These are phyloP conservation scores for Cladosporium sp. DNA, from an alignment of 2,329 filamentous ascomycete genomes.

Conservation along the genomic window DNA sequence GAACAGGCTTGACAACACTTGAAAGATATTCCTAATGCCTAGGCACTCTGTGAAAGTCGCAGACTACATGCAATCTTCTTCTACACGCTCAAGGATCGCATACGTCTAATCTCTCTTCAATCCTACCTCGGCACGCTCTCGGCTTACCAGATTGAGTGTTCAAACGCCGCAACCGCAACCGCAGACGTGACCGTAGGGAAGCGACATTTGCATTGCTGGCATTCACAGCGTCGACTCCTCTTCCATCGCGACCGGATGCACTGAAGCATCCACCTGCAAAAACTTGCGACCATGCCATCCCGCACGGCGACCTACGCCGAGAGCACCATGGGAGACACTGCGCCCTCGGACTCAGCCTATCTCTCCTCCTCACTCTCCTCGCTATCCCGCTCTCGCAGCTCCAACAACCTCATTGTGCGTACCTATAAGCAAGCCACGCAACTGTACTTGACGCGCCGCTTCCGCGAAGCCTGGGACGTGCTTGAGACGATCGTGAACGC, in stretches of 20 bases:
- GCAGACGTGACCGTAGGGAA: background rate
- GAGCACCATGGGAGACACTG: background rate
- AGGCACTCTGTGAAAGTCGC: too few species aligned
- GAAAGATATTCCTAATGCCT: too few species aligned
- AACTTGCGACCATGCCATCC: background rate
- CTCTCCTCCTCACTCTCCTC: conserved; percentile 67
- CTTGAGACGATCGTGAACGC: conserved; percentile 71
- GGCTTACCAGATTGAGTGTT: conserved; percentile 5
- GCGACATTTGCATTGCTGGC: background rate
- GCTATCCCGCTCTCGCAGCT: conserved; percentile 62
- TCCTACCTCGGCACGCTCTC: conserved; percentile 1
- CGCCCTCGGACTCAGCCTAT: conserved; percentile 25
- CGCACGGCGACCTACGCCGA: background rate
- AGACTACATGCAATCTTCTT: too few species aligned
- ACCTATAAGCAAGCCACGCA: conserved; percentile 92
- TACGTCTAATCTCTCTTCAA: background rate
- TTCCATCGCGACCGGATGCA: background rate
- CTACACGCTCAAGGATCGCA: too few species aligned
- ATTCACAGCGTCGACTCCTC: background rate
- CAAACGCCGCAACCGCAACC: conserved; percentile 4
- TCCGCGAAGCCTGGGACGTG: conserved; percentile 83
- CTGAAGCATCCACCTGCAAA: background rate
- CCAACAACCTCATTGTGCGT: conserved; percentile 74
- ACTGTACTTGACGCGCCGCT: conserved; percentile 86
- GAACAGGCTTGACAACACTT: too few species aligned